These are phyloP conservation scores for Circinella umbellata DNA, from an alignment of 371 early-diverging fungal species.

Conservation along the genomic window DNA sequence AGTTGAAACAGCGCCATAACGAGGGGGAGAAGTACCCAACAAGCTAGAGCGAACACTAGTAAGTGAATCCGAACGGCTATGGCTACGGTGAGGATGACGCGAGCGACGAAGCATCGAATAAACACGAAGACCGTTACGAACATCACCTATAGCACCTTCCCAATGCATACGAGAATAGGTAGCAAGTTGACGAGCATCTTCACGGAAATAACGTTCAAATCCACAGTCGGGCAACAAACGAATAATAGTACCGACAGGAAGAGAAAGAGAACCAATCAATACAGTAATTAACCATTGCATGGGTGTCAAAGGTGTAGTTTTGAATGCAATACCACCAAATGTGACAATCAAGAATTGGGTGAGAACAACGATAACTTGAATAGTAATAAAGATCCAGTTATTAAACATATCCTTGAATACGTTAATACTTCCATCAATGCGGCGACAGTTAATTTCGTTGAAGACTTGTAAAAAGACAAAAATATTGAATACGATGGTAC, in stretches of 20 bases:
- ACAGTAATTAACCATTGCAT: constrained; percentile 86
- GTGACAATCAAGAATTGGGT: constrained; percentile 87
- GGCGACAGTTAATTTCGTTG: constrained; percentile 87
- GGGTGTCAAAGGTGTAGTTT: constrained; percentile 71
- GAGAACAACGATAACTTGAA: constrained; percentile 71
- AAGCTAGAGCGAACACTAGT: constrained; percentile 16
- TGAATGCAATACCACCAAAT: constrained; percentile 91
- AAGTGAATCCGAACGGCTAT: constrained; percentile 18
- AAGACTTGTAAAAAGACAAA: constrained; percentile 97
- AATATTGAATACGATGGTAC: constrained; percentile 91
- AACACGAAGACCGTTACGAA: constrained; percentile 50
- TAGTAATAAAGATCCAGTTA: constrained; percentile 79
- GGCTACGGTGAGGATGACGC: constrained; percentile 21
- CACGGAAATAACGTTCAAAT: constrained; percentile 51
- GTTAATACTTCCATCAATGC: constrained; percentile 79
- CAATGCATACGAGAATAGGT: constrained; percentile 59
- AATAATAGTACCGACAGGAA: constrained; percentile 82
- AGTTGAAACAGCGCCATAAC: constrained; percentile 15
- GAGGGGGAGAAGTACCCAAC: constrained; percentile 23
- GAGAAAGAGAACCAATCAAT: constrained; percentile 77
- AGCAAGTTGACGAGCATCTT: constrained; percentile 60
- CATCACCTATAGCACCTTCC: constrained; percentile 63
- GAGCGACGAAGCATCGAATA: constrained; percentile 55
- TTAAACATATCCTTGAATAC: constrained; percentile 80
- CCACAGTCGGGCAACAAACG: constrained; percentile 76